Evolutionary conservation across 176 grass and related monocot species (phyloP).

Genomic region (Bromus sterilis): DNA sequence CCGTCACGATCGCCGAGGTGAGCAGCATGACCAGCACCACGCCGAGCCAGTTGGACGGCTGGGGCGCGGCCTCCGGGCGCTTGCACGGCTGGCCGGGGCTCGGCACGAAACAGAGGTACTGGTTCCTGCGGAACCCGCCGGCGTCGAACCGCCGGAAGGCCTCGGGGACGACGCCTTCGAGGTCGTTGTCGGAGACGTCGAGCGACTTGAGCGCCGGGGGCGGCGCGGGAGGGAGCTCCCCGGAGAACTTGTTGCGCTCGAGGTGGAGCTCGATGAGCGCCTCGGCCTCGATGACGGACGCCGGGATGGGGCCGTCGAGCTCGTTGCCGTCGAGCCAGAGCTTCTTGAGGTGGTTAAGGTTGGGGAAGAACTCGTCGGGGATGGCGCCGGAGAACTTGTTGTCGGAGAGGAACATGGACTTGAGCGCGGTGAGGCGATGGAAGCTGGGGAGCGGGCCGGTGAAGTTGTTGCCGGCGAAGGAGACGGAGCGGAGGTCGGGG

Average conservation of each 20-base stretch:
- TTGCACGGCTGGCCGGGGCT: slow-evolving; percentile 24
- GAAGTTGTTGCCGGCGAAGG: slow-evolving; percentile 56
- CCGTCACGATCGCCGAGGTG: background rate
- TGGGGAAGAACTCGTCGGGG: slow-evolving; percentile 49
- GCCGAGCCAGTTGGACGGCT: background rate
- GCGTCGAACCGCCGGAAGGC: slow-evolving; percentile 57
- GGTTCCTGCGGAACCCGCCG: slow-evolving; percentile 46
- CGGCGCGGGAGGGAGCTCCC: slow-evolving; percentile 32
- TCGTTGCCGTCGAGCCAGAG: slow-evolving; percentile 72
- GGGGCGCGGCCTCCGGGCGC: background rate
- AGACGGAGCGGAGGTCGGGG: slow-evolving; percentile 51
- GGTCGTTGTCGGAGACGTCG: slow-evolving; percentile 61
- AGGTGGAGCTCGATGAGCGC: slow-evolving; percentile 66
- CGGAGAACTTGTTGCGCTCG: slow-evolving; percentile 52
- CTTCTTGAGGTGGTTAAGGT: slow-evolving; percentile 66
- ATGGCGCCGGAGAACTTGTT: slow-evolving; percentile 58
- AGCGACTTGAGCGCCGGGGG: slow-evolving; percentile 39
- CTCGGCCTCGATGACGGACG: slow-evolving; percentile 35
- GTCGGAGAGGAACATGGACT: slow-evolving; percentile 66
- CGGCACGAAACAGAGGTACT: slow-evolving; percentile 46
- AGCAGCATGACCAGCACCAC: background rate
- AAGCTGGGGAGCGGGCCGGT: slow-evolving; percentile 47
- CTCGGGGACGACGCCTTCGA: slow-evolving; percentile 60
- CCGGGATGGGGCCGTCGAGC: slow-evolving; percentile 45
- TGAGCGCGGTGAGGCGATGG: slow-evolving; percentile 51